Evolutionary conservation across 768 basidiomycete genomes (phyloP), one percentile per base, ranked within the genome.

Genomic region (Amanita thiersii): DNA sequence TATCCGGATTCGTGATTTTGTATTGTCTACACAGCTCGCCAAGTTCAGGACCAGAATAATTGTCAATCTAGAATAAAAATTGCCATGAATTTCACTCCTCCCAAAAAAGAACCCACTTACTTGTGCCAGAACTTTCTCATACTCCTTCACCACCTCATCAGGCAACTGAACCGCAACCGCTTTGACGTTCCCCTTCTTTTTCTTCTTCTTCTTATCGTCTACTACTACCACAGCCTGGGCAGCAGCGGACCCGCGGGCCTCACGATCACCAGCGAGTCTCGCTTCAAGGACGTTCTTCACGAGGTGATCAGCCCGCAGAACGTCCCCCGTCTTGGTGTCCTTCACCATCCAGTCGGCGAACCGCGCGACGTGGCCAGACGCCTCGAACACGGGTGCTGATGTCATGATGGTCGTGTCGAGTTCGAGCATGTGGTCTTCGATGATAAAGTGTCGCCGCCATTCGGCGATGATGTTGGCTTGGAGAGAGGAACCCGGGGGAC

Each of bases 301-400:
- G 12, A 98, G 76, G 62, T 97, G 96, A 60, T 98, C 93, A 18
- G 94, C 94, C 33, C 94, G 83, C 52, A 96, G 79, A 36, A 98
- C 93, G 54, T 98, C 92, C 33, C 92, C 91, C n/a, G 86, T 93
- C 68, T 88, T 81, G 18, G 69, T 68, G 52, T 98, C 94, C 67
- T 94, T 96, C 56, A 90, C 88, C 94, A 97, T 98, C 94, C 93
- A 99, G 58, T 99, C 96, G 4, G 94, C 89, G 57, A 98, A 99
- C 50, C 93, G 79, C 31, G 92, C 93, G 47, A 98, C 94, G 65
- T 98, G 96, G 20, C 96, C 93, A 24, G 92, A 97, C 0, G 94
- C 81, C 62, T 96, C 93, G 57, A 98, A 93, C 7, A 98, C 93
- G 9, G 91, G 69, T 2, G 87, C 77, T 11, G 94, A 86, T 0